Evolutionary conservation across 2,329 filamentous ascomycete genomes (phyloP), one percentile per base, ranked within the genome.

Genomic region (Thielaviopsis ethacetica): DNA sequence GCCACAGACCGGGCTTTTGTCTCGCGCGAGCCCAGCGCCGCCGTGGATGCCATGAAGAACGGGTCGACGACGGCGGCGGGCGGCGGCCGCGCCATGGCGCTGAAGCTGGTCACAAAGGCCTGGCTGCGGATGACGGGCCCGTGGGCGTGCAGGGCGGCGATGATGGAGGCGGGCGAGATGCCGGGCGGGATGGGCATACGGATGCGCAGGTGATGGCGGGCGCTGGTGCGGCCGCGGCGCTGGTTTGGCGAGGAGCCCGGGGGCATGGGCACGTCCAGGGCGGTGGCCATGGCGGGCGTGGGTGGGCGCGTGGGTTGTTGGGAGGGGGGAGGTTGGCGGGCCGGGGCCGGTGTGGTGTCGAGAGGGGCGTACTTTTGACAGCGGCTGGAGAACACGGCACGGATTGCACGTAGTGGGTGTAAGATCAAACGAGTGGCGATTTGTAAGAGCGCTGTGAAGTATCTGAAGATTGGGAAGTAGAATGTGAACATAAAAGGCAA

Each of bases 81-180:
- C 27, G 69, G 63, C n/a, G 66, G 62, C 24, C 71, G 64, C 50
- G 68, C 62, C 12, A 70, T 68, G 44, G 69, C 68, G 52, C 70
- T 67, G 63, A 66, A 75, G 38, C 66, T 65, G 5, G 65, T 68
- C 34, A 72, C 66, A 44, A 71, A 65, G 61, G 67, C 68, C 27
- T 74, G 71, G 62, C 73, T 70, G 62, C 63, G 66, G 64, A 76
- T 73, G 61, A 76, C 69, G 38, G 73, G 70, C 47, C 67, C 66
- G 62, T 71, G 71, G 54, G 69, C 66, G 49, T 75, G 72, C 2
- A 77, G 67, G 13, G 68, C 66, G 26, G 67, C 65, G 62, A 76
- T 50, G 60, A 76, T 70, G 49, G 66, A 65, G 9, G 67, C 62
- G 0, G 73, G 72, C 6, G 71, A 63, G 21, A 75, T 64, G 49